phyloP scores from a whole-genome alignment of 1,284 basidiomycete species.

The Limonomyces culmigenus region DNA sequence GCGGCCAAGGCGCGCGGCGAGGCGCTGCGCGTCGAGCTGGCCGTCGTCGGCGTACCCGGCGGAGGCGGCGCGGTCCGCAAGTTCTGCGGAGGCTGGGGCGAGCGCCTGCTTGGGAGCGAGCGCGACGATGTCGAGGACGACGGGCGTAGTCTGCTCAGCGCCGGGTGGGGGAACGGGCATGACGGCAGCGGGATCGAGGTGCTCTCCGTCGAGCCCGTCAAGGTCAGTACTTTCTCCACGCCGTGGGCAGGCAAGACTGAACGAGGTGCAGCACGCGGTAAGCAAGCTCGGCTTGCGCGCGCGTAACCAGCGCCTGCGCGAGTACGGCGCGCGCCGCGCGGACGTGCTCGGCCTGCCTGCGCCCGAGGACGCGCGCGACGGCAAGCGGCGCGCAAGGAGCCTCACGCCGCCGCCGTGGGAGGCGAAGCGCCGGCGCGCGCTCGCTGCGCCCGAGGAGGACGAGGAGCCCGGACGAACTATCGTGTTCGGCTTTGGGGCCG shows the following conservation, averaged over 20 bases:
- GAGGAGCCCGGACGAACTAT: constrained; percentile 16
- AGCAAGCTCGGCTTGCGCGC: constrained; percentile 38
- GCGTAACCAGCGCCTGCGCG: constrained; percentile 43
- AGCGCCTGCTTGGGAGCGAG: constrained; percentile 10
- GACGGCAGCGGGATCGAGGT: constrained; percentile 63
- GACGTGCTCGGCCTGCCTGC: constrained; percentile 27
- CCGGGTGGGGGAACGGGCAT: constrained; percentile 57
- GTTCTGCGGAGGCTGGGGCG: constrained; percentile 24
- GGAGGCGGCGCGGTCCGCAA: constrained; percentile 16
- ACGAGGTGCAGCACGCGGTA: constrained; percentile 21
- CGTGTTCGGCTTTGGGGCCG: neutral
- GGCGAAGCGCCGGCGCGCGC: neutral
- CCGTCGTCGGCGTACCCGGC: constrained; percentile 24
- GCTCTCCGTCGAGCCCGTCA: constrained; percentile 37
- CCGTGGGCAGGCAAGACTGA: constrained; percentile 4
- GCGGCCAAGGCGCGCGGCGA: constrained; percentile 31
- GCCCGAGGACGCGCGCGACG: constrained; percentile 7
- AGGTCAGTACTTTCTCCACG: constrained; percentile 23
- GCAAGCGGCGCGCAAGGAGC: neutral
- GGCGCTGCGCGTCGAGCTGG: constrained; percentile 38
- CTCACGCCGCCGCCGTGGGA: neutral
- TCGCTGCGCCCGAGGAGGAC: constrained; percentile 2
- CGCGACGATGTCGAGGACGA: constrained; percentile 39
- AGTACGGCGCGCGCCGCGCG: constrained; percentile 43
- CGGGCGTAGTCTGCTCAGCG: constrained; percentile 42